phyloP scores from a whole-genome alignment of 805 yeast species.

The Cyberlindnera saturnus region DNA sequence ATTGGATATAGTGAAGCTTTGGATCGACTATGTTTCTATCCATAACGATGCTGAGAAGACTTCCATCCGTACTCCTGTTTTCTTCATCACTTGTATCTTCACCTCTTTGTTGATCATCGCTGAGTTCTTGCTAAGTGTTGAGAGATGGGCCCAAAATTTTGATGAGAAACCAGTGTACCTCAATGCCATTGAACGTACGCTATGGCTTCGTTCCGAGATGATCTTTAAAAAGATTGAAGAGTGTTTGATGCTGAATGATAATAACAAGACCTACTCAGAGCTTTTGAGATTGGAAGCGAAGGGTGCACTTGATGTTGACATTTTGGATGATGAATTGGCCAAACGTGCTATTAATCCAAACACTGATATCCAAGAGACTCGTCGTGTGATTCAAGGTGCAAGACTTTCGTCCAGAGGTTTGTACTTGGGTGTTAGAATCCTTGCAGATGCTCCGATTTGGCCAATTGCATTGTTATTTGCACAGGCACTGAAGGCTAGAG shows the following conservation, averaged over 20 bases:
- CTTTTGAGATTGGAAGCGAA: constrained; percentile 51
- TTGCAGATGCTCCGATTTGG: constrained; percentile 87
- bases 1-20: constrained; percentile 53
- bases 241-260: constrained; percentile 46
- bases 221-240: constrained; percentile 55
- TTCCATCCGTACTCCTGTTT: constrained; percentile 68
- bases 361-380: constrained; percentile 36
- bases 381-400: constrained; percentile 41
- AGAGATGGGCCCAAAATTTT: constrained; percentile 40
- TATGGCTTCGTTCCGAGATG: constrained; percentile 61
- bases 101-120: constrained; percentile 57
- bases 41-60: constrained; percentile 60
- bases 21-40: constrained; percentile 69
- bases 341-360: constrained; percentile 41
- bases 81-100: constrained; percentile 65
- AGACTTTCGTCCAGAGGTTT: constrained; percentile 51
- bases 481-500: constrained; percentile 67
- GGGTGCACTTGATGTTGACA: constrained; percentile 50
- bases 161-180: constrained; percentile 24
- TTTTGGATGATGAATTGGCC: constrained; percentile 44
- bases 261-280: constrained; percentile 52
- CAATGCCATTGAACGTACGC: constrained; percentile 46
- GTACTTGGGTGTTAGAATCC: constrained; percentile 65
- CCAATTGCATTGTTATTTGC: constrained; percentile 76
- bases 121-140: constrained; percentile 54